These are phyloP conservation scores for Fusarium oxysporum DNA, from an alignment of 2,329 filamentous ascomycete species.

Conservation along the genomic window DNA sequence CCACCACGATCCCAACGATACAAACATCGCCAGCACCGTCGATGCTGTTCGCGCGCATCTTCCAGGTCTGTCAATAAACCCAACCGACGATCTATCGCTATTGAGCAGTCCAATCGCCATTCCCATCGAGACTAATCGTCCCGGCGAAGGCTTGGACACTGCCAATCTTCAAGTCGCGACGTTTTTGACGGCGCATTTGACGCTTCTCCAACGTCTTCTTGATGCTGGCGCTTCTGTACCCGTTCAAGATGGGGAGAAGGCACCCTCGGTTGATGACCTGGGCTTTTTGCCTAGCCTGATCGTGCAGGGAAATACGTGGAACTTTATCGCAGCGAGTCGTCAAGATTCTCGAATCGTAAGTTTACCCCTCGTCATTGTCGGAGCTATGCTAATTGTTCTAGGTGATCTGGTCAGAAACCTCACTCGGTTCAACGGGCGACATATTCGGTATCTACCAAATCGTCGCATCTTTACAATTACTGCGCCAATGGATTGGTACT, in stretches of 20 bases:
- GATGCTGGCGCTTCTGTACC: background rate
- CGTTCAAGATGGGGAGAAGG: background rate
- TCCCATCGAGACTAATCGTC: constrained; percentile 25
- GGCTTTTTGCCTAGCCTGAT: constrained; percentile 9
- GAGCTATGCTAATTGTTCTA: background rate
- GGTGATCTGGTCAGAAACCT: background rate
- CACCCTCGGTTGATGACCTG: background rate
- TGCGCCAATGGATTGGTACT: background rate
- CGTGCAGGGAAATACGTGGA: constrained; percentile 10
- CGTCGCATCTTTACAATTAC: background rate
- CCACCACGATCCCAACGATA: background rate
- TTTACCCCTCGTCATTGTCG: background rate
- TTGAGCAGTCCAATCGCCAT: constrained; percentile 4
- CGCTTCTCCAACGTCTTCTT: background rate
- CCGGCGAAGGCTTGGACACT: background rate
- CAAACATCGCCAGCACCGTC: background rate
- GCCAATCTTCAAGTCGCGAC: constrained; percentile 5
- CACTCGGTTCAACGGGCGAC: background rate
- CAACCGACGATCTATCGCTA: background rate
- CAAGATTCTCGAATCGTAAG: background rate
- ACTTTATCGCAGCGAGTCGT: constrained; percentile 2
- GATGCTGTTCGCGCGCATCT: background rate
- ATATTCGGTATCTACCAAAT: constrained; percentile 8
- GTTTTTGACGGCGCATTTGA: background rate
- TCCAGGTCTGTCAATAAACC: background rate